These are phyloP conservation scores for Aspergillus steynii DNA, from an alignment of 495 filamentous ascomycete species.

Conservation along the genomic window DNA sequence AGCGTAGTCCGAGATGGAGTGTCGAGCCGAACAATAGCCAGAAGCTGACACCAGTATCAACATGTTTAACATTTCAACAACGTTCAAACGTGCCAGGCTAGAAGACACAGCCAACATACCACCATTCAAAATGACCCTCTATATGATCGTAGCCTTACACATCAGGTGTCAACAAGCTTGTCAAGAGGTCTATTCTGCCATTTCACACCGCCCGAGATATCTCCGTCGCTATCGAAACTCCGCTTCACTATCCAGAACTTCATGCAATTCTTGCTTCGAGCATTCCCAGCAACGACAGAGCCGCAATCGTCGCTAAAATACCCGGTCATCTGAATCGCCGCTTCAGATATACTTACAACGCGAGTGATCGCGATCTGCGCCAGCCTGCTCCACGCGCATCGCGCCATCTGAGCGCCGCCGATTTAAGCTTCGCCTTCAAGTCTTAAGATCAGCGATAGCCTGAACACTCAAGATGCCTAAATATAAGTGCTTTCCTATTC, in stretches of 20 bases:
- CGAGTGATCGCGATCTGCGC: not conserved
- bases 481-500: constrained; percentile 60
- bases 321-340: not conserved
- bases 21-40: too few species aligned
- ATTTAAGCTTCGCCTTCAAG: constrained; percentile 28
- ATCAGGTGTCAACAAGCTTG: not conserved
- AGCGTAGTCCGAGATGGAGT: too few species aligned
- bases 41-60: too few species aligned
- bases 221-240: constrained; percentile 13
- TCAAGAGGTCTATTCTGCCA: constrained; percentile 3
- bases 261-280: constrained; percentile 7
- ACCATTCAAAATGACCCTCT: not conserved
- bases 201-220: constrained; percentile 6
- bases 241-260: constrained; percentile 10
- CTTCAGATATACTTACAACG: not conserved
- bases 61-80: too few species aligned
- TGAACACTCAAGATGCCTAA: constrained; percentile 65
- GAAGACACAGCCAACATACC: too few species aligned
- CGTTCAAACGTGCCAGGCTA: too few species aligned
- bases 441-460: constrained; percentile 21
- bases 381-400: constrained; percentile 11
- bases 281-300: not conserved
- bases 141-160: not conserved
- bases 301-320: not conserved
- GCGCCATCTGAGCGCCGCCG: constrained; percentile 14